phyloP scores from a whole-genome alignment of 192 early-diverging fungal genomes.

The Backusella luteola region DNA sequence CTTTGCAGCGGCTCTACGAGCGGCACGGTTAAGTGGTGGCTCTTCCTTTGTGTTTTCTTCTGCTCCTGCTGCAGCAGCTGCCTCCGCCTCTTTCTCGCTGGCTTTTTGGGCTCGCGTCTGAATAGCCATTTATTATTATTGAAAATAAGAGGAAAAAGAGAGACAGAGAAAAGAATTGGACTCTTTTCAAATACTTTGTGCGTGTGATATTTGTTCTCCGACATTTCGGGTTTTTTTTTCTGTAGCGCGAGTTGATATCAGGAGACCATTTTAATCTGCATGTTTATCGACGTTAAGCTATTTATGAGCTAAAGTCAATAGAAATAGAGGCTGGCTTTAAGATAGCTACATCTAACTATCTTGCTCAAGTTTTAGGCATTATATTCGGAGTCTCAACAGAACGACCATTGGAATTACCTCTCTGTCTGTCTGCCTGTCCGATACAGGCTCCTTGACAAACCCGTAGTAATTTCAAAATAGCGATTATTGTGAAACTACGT shows the following conservation, averaged over 20 bases:
- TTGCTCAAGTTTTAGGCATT: too few relatives aligned
- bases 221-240: background rate
- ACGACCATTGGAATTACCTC: too few relatives aligned
- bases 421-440: too few relatives aligned
- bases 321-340: too few relatives aligned
- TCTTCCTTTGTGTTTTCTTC: background rate
- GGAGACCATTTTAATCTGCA: background rate
- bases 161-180: background rate
- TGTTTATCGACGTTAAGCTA: too few relatives aligned
- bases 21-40: background rate
- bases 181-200: background rate
- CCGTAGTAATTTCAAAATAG: too few relatives aligned
- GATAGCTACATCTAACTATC: too few relatives aligned
- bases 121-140: background rate
- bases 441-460: too few relatives aligned
- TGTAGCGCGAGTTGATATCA: background rate
- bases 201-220: background rate
- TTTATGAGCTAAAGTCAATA: too few relatives aligned
- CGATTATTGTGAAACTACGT: too few relatives aligned
- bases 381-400: too few relatives aligned
- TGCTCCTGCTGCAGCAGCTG: background rate
- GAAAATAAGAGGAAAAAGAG: background rate
- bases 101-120: background rate
- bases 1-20: constrained; percentile 7
- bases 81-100: background rate